Percentiles rank a stretch among this genome's conserved stretches.
Conservation (phyloP, 805 yeast genomes). For the Isabelozyma pseudorhagii region DNA sequence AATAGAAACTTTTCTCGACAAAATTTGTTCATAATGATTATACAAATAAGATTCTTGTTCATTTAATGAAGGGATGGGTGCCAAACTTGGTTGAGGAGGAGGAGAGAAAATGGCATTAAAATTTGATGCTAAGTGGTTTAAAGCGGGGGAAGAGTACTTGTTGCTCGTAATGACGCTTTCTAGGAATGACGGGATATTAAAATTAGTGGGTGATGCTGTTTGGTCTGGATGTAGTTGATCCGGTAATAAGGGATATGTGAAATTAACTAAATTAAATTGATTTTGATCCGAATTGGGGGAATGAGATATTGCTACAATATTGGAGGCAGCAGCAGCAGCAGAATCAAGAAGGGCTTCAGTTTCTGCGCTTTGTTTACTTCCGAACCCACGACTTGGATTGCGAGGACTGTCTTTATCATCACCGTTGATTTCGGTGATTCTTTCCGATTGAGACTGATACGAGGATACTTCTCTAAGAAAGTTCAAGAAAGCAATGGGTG, state of each 20-base stretch:
- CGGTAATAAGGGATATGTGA: neutral
- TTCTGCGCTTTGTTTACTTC: neutral
- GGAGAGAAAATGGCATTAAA: conserved; percentile 22
- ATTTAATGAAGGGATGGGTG: conserved; percentile 24
- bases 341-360: neutral
- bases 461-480: conserved; percentile 22
- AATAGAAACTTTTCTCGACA: conserved; percentile 42
- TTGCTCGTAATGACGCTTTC: neutral
- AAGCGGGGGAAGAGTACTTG: neutral
- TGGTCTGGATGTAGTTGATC: neutral
- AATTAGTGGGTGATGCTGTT: neutral
- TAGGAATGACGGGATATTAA: neutral
- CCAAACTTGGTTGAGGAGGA: conserved; percentile 20
- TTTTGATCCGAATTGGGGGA: neutral
- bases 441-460: conserved; percentile 1
- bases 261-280: neutral
- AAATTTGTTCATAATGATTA: conserved; percentile 46
- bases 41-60: conserved; percentile 38
- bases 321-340: neutral
- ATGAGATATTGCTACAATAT: neutral
- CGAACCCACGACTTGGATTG: neutral
- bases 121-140: conserved; percentile 6
- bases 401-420: neutral
- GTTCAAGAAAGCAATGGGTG: conserved; percentile 22
- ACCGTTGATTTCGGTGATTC: neutral